Evolutionary conservation across 192 early-diverging fungal species (phyloP), one percentile per base, ranked within the genome.

Genomic region (Chytriomyces sp.): DNA sequence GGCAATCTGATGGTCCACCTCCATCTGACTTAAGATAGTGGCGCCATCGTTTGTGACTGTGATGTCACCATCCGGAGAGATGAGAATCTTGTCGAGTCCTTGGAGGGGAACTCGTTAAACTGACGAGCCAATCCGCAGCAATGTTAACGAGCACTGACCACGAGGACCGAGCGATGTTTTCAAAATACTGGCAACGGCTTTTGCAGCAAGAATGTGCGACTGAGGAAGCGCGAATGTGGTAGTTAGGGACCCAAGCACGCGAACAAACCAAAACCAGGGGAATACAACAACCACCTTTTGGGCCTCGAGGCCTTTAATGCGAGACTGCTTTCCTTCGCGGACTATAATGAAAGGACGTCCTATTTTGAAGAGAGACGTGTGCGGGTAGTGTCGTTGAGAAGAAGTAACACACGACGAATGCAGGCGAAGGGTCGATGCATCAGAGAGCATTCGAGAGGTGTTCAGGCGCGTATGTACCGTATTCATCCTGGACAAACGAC

Each of bases 11-110:
- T 99, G 96, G 77, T 97, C 95, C 59, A 99, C 95, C 36, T 94
- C 95, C 96, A 98, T 98, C 77, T 98, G 91, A 76, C 86, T 84
- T 73, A 99, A 83, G 80, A 99, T 99, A 17, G 98, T 99, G 5
- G 98, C 98, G 22, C 98, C 98, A 74, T 99, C 98, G 83, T 99
- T 99, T 61, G 98, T 98, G 32, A 98, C 91, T 37, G 96, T 98
- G 76, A 99, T 97, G 65, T 99, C 96, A 55, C 98, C 98, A 80
- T 99, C 98, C 52, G 98, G 94, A 25, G 96, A 98, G 75, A 99
- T 96, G 26, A 99, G 86, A 70, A 99, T 98, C 88, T 99, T 99
- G 88, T 99, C 98, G 39, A 98, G 90, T 70, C 97, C 92, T 94
- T 66, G 22, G 26, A 28, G 22, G 30, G 19, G 36, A 17, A 30